phyloP scores from a whole-genome alignment of 2,329 filamentous ascomycete genomes.

The Huntiella bhutanensis region DNA sequence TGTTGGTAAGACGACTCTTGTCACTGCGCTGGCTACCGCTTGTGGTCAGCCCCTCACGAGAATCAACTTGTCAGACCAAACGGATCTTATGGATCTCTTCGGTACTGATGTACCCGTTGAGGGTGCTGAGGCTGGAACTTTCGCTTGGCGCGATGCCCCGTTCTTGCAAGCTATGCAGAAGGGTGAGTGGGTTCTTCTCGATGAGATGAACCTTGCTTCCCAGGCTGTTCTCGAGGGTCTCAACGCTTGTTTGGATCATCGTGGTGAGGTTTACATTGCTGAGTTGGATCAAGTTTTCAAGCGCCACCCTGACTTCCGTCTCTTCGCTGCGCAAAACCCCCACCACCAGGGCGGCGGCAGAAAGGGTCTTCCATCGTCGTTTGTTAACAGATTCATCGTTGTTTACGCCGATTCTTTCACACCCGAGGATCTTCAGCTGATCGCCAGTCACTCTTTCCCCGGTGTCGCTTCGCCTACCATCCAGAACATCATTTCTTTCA shows the following conservation, averaged over 20 bases:
- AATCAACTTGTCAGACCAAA: conserved; percentile 96
- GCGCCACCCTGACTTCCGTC: conserved; percentile 71
- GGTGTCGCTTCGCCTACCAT: conserved; percentile 39
- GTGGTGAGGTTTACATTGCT: conserved; percentile 86
- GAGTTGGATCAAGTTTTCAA: conserved; percentile 90
- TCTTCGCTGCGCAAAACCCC: conserved; percentile 94
- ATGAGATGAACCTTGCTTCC: conserved; percentile 97
- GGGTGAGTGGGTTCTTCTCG: conserved; percentile 88
- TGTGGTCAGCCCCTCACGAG: conserved; percentile 70
- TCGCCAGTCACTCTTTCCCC: conserved; percentile 63
- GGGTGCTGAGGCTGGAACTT: conserved; percentile 75
- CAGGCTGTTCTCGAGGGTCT: conserved; percentile 92
- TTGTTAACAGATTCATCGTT: conserved; percentile 95
- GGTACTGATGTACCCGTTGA: conserved; percentile 92
- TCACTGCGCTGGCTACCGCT: conserved; percentile 63
- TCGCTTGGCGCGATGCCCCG: conserved; percentile 88
- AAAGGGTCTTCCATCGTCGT: conserved; percentile 85
- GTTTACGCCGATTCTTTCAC: conserved; percentile 89
- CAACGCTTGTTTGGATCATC: conserved; percentile 90
- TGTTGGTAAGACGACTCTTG: conserved; percentile 89
- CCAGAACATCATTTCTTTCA: conserved; percentile 53
- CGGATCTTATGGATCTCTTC: conserved; percentile 92
- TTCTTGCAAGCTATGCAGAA: conserved; percentile 94
- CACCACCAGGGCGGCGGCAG: conserved; percentile 92
- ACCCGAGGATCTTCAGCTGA: conserved; percentile 59